Base-by-base conservation (phyloP, 2,329 filamentous ascomycete genomes). In the Hypoxylon sp. region DNA sequence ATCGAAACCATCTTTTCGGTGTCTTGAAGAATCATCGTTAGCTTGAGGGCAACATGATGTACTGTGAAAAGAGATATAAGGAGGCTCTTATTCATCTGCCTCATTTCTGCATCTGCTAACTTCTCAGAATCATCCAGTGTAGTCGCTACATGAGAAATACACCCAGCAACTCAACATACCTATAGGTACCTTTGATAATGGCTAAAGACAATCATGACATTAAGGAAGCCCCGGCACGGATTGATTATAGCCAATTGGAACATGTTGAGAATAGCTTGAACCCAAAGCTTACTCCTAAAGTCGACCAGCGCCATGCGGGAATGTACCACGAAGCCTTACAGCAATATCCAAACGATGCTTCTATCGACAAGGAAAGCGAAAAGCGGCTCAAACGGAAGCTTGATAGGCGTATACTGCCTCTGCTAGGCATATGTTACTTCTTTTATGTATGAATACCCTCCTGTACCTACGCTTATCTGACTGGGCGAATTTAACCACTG, bases 371-470 rank as follows among this genome's bases (percentile, higher is more conserved):
- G 43, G 51, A 51, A 34, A 55, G 51, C 17, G 60, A 63, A 34
- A 56, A 51, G 19, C 43, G 21, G 21, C 74, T 83, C 6, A 74
- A 76, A 14, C 79, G 85, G 70, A 89, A 88, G 75, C 86, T 89
- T 60, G 87, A 89, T 69, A 79, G 84, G 4, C 86, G 87, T 82
- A 87, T 89, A 66, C 67, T 89, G n/a, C 87, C 87, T 2, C 85
- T 85, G 64, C 74, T 87, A 38, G 82, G 82, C 1, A 83, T 87
- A 49, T 86, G 83, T 68, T 86, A 86, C 73, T 82, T 83, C 0
- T 86, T 86, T 73, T 80, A 80, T 65, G 60, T 63, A 57, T 14
- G 25, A 2, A 9, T 34, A 11, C 4, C 17, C 6, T 9, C 32
- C 17, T 9, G 21, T 13, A n/a, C 17, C 1, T 13, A 5, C n/a